phyloP scores from a whole-genome alignment of 352 stramenopile genomes.

The Globisporangium radiosum region DNA sequence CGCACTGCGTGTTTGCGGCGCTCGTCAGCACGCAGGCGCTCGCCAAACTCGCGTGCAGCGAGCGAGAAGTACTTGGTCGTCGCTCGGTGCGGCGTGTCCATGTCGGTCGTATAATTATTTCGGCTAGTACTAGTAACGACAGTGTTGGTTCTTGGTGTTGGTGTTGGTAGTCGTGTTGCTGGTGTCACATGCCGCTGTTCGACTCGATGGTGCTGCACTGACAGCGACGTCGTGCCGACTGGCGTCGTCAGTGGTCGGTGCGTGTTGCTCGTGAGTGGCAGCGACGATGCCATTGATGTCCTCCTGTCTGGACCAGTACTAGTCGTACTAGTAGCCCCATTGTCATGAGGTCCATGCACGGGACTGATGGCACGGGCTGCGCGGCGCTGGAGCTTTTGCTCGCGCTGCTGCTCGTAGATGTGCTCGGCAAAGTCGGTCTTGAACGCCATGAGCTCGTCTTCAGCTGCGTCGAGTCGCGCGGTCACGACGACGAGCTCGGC shows the following conservation, averaged over 20 bases:
- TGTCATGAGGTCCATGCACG: background rate
- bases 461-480: slow-evolving; percentile 31
- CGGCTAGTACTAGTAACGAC: background rate
- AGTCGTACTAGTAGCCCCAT: slow-evolving; percentile 7
- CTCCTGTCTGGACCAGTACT: no score
- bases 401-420: slow-evolving; percentile 54
- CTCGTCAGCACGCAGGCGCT: slow-evolving; percentile 27
- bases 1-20: slow-evolving; percentile 27
- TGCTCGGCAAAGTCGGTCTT: slow-evolving; percentile 56
- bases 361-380: slow-evolving; percentile 15
- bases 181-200: background rate
- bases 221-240: background rate
- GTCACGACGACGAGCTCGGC: slow-evolving; percentile 41
- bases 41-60: slow-evolving; percentile 45
- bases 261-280: background rate
- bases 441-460: slow-evolving; percentile 51
- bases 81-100: slow-evolving; percentile 1
- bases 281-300: background rate
- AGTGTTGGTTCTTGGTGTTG: background rate
- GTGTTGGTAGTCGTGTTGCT: background rate
- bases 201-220: background rate
- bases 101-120: background rate
- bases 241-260: background rate
- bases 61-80: slow-evolving; percentile 48
- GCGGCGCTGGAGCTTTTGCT: slow-evolving; percentile 34